Base-by-base conservation (phyloP, 1,284 basidiomycete species). In the Ceratobasidium sp. region DNA sequence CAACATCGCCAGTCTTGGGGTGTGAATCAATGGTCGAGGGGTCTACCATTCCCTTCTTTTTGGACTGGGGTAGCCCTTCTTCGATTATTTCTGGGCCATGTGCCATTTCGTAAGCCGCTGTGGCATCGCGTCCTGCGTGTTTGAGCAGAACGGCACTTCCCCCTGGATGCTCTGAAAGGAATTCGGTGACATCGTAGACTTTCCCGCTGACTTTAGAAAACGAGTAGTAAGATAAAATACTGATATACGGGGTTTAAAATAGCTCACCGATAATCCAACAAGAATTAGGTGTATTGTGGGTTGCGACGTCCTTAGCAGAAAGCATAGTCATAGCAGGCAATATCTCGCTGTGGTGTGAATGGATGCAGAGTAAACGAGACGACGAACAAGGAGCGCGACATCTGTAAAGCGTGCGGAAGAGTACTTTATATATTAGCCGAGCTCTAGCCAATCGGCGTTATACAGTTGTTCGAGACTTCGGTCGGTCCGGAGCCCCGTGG, bases 21-120 rank as follows among this genome's bases (percentile, higher is more conserved):
- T 73, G 43, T 80, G 78, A 32, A 78, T 76, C 16, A 82, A 87
- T 81, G 0, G 90, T 89, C 3, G 81, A 78, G 0, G 82, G 81
- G 72, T 89, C 86, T 4, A 97, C 82, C 8, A 84, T 80, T 0
- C 94, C 94, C 4, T 96, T 83, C 79, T 92, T 89, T 76, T 89
- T 90, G 43, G 86, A 85, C 2, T 81, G 79, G 8, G 88, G 83
- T n/a, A 93, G 82, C 77, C 89, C 85, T 79, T 88, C 89, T 60
- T 88, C 84, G 23, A 94, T 83, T 43, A 90, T 86, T 77, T 91
- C 88, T 46, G 87, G 85, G 10, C 92, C 87, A 78, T 94, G 92
- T 34, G 93, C 89, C 4, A 90, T 88, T 70, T 88, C 86, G 78
- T 90, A 94, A 2, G 84, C 89, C 3, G 81, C 80, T 0, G 81